phyloP scores from a whole-genome alignment of 306 rosid genomes.

The Cucurbita moschata region DNA sequence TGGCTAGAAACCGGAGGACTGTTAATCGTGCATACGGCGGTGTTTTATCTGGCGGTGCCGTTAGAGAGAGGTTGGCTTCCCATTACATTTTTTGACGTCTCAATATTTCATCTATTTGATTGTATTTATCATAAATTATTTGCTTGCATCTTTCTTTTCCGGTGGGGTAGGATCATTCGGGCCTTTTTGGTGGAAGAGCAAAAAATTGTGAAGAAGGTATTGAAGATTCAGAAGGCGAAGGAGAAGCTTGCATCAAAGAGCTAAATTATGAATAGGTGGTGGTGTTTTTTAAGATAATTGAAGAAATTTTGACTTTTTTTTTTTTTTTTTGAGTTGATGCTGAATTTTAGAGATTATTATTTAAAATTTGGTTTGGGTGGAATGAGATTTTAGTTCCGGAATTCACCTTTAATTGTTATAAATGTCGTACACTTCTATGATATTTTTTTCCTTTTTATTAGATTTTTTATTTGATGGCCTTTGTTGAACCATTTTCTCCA shows the following conservation, averaged over 20 bases:
- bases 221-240: constrained; percentile 9
- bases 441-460: not conserved
- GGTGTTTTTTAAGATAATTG: not conserved
- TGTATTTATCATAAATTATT: not conserved
- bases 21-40: constrained; percentile 7
- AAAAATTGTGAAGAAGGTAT: constrained; percentile 9
- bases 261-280: not conserved
- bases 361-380: not conserved
- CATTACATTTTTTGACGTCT: not conserved
- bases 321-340: not conserved
- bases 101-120: not conserved
- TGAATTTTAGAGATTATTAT: not conserved
- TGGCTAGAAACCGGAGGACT: constrained; percentile 1
- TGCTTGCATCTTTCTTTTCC: not conserved
- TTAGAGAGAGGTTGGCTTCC: not conserved
- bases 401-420: not conserved
- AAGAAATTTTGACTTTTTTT: not conserved
- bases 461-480: not conserved
- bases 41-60: constrained; percentile 3
- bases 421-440: not conserved
- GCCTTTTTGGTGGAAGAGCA: constrained; percentile 8
- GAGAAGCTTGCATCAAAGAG: constrained; percentile 2
- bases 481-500: not conserved
- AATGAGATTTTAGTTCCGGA: not conserved
- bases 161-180: not conserved